Base-by-base conservation (phyloP, 2,329 filamentous ascomycete species). In the Colletotrichum siamense region DNA sequence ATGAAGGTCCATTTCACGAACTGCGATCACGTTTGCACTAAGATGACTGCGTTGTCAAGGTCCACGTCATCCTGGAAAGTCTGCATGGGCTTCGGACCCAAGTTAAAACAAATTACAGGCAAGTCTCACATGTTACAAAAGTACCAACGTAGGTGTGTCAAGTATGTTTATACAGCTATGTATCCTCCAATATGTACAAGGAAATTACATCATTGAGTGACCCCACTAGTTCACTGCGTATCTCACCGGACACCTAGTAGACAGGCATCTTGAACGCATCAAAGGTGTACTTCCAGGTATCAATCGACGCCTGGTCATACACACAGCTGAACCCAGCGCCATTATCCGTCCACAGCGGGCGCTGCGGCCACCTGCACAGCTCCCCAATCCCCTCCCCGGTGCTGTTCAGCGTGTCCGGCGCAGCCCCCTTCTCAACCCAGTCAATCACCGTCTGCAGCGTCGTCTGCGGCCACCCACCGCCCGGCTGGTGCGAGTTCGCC, bases 351-450 rank as follows among this genome's bases (percentile, higher is more conserved):
- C 87, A 88, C 18, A 85, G 34, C 7, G 87, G 87, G 24, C 87
- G 81, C 28, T 84, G 76, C 24, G 87, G 87, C 85, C 85, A 89
- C 30, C 81, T 81, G 77, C 87, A 89, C 18, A 89, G 75, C 68
- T 82, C 79, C 1, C 18, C 32, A 59, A 85, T 81, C 28, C 39
- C 39, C 5, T 84, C 84, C 8, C 86, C 86, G 1, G 81, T 82
- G 24, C 82, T 87, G 57, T 87, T 87, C 49, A 91, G 79, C 1
- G 82, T 85, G 10, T 80, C 82, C 3, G 89, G 89, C 62, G 83
- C 85, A 6, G 84, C 80, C 4, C 85, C 87, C 15, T 88, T 85
- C 82, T 91, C 89, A 1, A 89, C 89, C 89, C 89, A 91, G 71
- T 88, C 82, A 65, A 91, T 87, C 78, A 89, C 82, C 3, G 81